Conservation (phyloP, 2,329 filamentous ascomycete species). For the Talaromyces albobiverticillius region DNA sequence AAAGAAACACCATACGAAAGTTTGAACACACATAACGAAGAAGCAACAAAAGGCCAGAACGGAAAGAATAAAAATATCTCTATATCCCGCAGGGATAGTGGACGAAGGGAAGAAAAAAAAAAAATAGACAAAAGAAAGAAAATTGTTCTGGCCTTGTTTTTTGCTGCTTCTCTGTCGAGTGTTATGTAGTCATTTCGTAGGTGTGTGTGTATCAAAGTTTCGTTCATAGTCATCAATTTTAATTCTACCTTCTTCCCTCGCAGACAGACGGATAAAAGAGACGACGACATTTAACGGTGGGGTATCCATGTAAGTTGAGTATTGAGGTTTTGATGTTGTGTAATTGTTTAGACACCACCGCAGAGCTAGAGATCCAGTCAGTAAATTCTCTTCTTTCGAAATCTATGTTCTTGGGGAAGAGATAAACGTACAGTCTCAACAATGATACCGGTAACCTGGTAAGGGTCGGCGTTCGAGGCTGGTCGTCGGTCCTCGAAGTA, state of each 20-base stretch:
- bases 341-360: conserved; percentile 45
- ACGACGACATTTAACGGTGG: background rate
- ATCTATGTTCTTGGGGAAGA: background rate
- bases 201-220: too few relatives aligned
- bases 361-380: conserved; percentile 30
- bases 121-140: background rate
- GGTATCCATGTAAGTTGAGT: conserved; percentile 1
- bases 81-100: background rate
- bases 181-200: background rate
- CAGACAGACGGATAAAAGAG: background rate
- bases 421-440: conserved; percentile 60
- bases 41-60: background rate
- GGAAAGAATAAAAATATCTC: background rate
- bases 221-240: background rate
- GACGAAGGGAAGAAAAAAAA: background rate
- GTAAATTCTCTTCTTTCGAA: conserved; percentile 1
- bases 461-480: conserved; percentile 83
- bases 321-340: background rate
- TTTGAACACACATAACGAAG: too few relatives aligned
- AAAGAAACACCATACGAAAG: background rate
- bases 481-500: conserved; percentile 88
- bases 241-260: background rate
- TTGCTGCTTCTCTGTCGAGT: background rate
- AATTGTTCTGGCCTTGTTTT: background rate
- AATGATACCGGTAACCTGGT: conserved; percentile 78